Percentiles rank a stretch among this genome's conserved stretches.
Conservation (phyloP, 2,329 filamentous ascomycete genomes). For the Aspergillus pseudoviridinutans region DNA sequence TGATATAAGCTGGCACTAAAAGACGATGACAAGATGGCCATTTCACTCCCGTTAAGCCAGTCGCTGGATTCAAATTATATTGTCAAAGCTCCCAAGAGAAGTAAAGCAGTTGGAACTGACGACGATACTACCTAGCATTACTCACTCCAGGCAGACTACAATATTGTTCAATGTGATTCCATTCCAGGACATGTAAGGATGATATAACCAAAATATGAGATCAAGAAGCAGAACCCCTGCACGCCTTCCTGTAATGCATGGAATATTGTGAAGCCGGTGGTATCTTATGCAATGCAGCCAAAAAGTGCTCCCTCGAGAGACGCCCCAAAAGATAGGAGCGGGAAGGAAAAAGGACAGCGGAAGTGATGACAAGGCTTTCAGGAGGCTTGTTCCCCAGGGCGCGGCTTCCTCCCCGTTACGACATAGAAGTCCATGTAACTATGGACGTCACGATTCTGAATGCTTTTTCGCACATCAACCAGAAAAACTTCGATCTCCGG, state of each 20-base stretch:
- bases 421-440: conserved; percentile 39
- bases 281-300: conserved; percentile 28
- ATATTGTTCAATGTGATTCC: background rate
- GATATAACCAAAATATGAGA: conserved; percentile 1
- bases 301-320: conserved; percentile 1
- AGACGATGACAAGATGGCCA: background rate
- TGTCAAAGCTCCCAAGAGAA: background rate
- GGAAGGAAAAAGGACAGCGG: conserved; percentile 1
- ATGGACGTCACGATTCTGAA: conserved; percentile 40
- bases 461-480: conserved; percentile 40
- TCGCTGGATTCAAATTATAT: no score
- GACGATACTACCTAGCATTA: background rate
- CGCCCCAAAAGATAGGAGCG: conserved; percentile 1
- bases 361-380: background rate
- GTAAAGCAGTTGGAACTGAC: background rate
- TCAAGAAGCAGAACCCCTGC: conserved; percentile 6
- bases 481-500: conserved; percentile 46
- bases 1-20: background rate
- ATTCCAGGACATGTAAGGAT: background rate
- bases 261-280: conserved; percentile 18
- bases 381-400: conserved; percentile 14
- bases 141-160: background rate
- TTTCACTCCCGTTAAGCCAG: background rate
- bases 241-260: conserved; percentile 22
- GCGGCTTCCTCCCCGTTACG: conserved; percentile 36